A percentile compares a stretch with the other conserved stretches of the same genome.
These are phyloP conservation scores for Pichia gijzeniarum DNA, from an alignment of 805 yeast genomes.

Conservation along the genomic window DNA sequence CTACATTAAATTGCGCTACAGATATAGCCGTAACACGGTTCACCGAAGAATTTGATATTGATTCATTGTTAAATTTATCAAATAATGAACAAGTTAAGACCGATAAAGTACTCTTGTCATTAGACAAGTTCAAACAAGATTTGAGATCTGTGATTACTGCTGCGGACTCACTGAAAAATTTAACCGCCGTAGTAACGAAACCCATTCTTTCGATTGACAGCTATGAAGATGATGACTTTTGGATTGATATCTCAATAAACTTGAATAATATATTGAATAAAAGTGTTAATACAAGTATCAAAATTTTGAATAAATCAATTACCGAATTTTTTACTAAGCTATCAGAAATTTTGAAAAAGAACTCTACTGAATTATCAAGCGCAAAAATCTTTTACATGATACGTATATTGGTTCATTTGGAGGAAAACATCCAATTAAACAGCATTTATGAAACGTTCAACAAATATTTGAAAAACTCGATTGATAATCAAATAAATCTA, in stretches of 20 bases:
- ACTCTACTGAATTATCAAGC: conserved; percentile 6
- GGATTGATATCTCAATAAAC: conserved; percentile 18
- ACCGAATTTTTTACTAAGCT: conserved; percentile 15
- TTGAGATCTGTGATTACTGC: conserved; percentile 19
- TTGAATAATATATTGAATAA: conserved; percentile 15
- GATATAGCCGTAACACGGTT: conserved; percentile 18
- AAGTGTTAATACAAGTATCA: conserved; percentile 14
- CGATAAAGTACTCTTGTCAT: conserved; percentile 3
- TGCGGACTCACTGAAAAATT: conserved; percentile 17
- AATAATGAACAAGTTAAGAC: conserved; percentile 15
- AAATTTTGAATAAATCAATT: conserved; percentile 16
- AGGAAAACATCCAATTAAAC: conserved; percentile 18
- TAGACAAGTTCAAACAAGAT: conserved; percentile 15
- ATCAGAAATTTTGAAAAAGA: conserved; percentile 1
- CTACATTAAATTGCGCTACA: conserved; percentile 10
- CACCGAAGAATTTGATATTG: conserved; percentile 21
- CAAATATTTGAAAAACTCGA: neutral
- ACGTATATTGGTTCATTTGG: conserved; percentile 22
- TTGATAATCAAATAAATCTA: conserved; percentile 12
- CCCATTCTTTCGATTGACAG: conserved; percentile 34
- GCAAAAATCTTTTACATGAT: conserved; percentile 22
- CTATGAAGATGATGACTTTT: conserved; percentile 28
- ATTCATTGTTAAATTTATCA: conserved; percentile 12
- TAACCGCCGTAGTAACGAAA: conserved; percentile 19
- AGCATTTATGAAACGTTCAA: conserved; percentile 9